Conservation (phyloP, 1,284 basidiomycete genomes). For the Singerocomus rubriflavus region DNA sequence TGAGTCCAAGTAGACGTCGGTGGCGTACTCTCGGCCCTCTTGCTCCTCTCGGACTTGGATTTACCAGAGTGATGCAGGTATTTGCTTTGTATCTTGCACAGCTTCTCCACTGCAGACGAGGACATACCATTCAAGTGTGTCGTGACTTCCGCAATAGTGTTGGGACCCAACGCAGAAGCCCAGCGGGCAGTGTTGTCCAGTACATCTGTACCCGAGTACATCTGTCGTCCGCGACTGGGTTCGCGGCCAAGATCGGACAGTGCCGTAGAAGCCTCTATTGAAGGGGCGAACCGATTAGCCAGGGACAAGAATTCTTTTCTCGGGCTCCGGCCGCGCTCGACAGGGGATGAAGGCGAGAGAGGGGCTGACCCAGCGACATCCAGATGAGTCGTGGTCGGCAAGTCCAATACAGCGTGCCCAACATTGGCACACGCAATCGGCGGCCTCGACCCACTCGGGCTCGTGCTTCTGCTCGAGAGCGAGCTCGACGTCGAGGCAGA, state of each 20-base stretch:
- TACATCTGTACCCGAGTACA: slow-evolving; percentile 20
- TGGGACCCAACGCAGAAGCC: slow-evolving; percentile 25
- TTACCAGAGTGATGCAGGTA: not conserved
- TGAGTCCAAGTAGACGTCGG: slow-evolving; percentile 24
- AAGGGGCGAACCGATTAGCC: slow-evolving; percentile 30
- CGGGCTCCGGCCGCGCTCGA: slow-evolving; percentile 41
- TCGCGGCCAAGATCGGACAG: slow-evolving; percentile 26
- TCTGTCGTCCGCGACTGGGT: slow-evolving; percentile 14
- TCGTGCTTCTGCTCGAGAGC: slow-evolving; percentile 34
- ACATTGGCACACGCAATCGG: slow-evolving; percentile 17
- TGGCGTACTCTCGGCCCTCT: slow-evolving; percentile 31
- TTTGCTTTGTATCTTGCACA: slow-evolving; percentile 26
- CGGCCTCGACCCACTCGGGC: slow-evolving; percentile 29
- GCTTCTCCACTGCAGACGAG: slow-evolving; percentile 18
- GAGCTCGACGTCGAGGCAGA: slow-evolving; percentile 37
- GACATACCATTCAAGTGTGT: slow-evolving; percentile 14
- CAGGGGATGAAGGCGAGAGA: slow-evolving; percentile 26
- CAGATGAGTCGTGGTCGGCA: slow-evolving; percentile 23
- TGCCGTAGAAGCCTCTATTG: slow-evolving; percentile 24
- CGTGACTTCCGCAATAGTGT: slow-evolving; percentile 26
- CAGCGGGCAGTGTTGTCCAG: slow-evolving; percentile 31
- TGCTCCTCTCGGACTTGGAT: slow-evolving; percentile 2
- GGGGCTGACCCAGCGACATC: slow-evolving; percentile 32
- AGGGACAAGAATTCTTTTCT: slow-evolving; percentile 37
- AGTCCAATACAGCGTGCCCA: slow-evolving; percentile 13